phyloP scores from a whole-genome alignment of 2,329 filamentous ascomycete species.

The Arthrinium phaeospermum region DNA sequence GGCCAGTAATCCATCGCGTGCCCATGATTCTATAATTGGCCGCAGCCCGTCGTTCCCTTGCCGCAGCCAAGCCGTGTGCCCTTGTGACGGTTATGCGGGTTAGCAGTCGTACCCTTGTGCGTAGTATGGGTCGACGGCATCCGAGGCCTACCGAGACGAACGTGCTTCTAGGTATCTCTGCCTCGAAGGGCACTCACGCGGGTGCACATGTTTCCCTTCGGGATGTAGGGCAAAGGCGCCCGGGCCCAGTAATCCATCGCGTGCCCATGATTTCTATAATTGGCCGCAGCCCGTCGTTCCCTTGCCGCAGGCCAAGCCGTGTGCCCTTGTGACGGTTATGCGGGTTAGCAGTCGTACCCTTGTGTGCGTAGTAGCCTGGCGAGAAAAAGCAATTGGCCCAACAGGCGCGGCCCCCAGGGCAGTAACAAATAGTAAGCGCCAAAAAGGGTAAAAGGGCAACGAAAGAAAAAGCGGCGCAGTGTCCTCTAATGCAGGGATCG shows the following conservation, averaged over 20 bases:
- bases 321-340: background rate
- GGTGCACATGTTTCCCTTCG: background rate
- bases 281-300: background rate
- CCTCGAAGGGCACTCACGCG: background rate
- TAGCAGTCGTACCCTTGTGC: background rate
- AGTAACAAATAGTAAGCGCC: background rate
- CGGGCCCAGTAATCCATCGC: background rate
- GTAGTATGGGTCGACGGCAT: background rate
- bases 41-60: background rate
- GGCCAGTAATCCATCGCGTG: background rate
- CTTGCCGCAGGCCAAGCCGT: background rate
- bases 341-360: background rate
- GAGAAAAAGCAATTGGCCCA: slow-evolving; percentile 1
- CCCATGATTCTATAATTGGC: slow-evolving; percentile 16
- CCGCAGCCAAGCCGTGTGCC: background rate
- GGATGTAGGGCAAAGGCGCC: background rate
- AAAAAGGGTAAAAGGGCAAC: background rate
- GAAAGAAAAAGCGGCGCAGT: background rate
- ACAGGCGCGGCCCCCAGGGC: background rate
- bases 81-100: background rate
- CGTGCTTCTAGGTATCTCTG: background rate
- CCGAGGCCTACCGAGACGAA: background rate
- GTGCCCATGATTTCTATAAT: slow-evolving; percentile 15
- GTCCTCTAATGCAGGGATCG: background rate
- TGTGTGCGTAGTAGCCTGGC: background rate